Evolutionary conservation across 768 basidiomycete genomes (phyloP), one percentile per base, ranked within the genome.

Genomic region (Macrolepiota albuminosa): DNA sequence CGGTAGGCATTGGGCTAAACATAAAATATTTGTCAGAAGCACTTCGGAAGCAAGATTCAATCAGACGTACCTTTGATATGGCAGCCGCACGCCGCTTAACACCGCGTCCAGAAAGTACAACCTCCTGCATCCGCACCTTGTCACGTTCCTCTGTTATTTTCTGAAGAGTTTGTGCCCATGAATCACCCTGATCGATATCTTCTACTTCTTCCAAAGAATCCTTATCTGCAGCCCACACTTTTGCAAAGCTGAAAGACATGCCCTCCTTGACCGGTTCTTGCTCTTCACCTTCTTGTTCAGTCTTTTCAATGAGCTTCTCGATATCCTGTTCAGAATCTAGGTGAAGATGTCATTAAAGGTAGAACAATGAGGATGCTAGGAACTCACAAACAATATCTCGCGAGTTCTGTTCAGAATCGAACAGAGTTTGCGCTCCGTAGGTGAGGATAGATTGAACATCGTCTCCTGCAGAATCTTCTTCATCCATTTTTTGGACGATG

Each of bases 401-500:
- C 9, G 79, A 72, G 29, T 73, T 78, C 58, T 82, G 74, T 14
- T 81, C 82, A 39, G 83, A 82, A 45, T 90, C 85, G 68, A 97
- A 95, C 10, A 98, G 78, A 0, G 89, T 85, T 71, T 88, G 84
- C 11, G 95, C 95, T 29, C 95, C 95, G 65, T 88, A 93, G 11
- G 91, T 89, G 16, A 98, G 81, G 61, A 97, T 93, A 2, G 90
- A 91, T 68, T 89, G 84, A n/a, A 98, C 79, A 65, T 96, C 87
- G 64, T 90, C 89, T 48, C 85, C 78, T 8, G 77, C 83, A 4
- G 73, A 73, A 39, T 85, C 86, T 48, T 90, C 91, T 51, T 93
- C 89, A 63, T 94, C 92, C 89, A 96, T 94, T 70, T 93, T 93
- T 73, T 97, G 91, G 24, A 98, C 95, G 64, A 98, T 95, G 16